Percentiles rank a stretch among this genome's conserved stretches.
phyloP scores from a whole-genome alignment of 2,329 filamentous ascomycete genomes.

The Davidsoniella australis region DNA sequence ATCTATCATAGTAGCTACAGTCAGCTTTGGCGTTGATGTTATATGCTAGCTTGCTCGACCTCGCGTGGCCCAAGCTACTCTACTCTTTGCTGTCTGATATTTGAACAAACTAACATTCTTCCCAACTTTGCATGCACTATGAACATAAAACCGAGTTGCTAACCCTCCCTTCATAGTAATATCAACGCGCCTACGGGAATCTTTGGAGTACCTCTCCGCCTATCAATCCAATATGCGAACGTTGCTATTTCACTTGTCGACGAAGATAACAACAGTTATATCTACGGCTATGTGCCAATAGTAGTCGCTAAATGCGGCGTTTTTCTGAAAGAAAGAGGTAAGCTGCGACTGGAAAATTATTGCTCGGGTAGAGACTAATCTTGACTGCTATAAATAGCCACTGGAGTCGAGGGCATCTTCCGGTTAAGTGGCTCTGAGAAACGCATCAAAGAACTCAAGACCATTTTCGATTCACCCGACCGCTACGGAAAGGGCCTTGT shows the following conservation, averaged over 20 bases:
- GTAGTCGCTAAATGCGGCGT: conserved; percentile 97
- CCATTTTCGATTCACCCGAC: conserved; percentile 82
- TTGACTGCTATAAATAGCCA: conserved; percentile 39
- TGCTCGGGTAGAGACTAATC: conserved; percentile 17
- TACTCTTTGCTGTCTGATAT: too few relatives aligned
- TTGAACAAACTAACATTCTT: too few relatives aligned
- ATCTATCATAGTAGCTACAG: not conserved
- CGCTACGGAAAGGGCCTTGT: conserved; percentile 92
- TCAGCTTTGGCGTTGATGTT: not conserved
- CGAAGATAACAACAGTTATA: conserved; percentile 83
- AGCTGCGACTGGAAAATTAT: conserved; percentile 19
- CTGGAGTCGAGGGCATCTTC: conserved; percentile 90
- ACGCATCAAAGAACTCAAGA: conserved; percentile 91
- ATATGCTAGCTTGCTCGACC: too few relatives aligned
- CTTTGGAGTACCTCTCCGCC: conserved; percentile 81
- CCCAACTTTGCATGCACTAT: too few relatives aligned
- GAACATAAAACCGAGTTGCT: not conserved
- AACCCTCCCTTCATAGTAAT: conserved; percentile 3
- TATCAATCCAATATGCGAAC: conserved; percentile 94
- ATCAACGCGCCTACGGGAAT: conserved; percentile 45
- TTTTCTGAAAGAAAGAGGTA: conserved; percentile 94
- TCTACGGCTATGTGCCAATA: conserved; percentile 96
- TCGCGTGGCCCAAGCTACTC: too few relatives aligned
- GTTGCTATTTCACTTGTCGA: conserved; percentile 94
- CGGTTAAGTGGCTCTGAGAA: conserved; percentile 91